These are phyloP conservation scores for Conidiobolus incongruus DNA, from an alignment of 371 early-diverging fungal genomes.

Conservation along the genomic window DNA sequence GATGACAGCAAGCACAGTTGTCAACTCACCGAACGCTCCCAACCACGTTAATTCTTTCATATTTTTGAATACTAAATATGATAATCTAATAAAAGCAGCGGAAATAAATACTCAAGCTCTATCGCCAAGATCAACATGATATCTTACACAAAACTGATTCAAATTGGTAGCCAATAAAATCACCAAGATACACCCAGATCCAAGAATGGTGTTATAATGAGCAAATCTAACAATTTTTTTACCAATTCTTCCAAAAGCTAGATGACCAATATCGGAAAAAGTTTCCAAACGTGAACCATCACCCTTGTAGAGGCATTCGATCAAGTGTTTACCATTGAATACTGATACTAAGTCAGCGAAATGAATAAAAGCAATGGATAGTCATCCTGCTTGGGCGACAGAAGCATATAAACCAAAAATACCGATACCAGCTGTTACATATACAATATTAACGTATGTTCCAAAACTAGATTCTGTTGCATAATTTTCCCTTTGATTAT, in stretches of 20 bases:
- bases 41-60: constrained; percentile 6
- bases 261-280: constrained; percentile 29
- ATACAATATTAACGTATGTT: constrained; percentile 3
- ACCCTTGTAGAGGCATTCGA: constrained; percentile 42
- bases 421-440: constrained; percentile 7
- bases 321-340: constrained; percentile 4
- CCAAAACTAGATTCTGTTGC: constrained; percentile 1
- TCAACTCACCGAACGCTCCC: constrained; percentile 17
- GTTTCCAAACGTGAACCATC: constrained; percentile 14
- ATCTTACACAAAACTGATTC: constrained; percentile 5
- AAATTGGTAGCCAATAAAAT: constrained; percentile 44
- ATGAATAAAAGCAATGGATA: constrained; percentile 1
- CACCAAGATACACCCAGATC: constrained; percentile 55
- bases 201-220: constrained; percentile 35
- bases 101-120: constrained; percentile 3
- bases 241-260: constrained; percentile 35
- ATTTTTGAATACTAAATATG: too few species aligned
- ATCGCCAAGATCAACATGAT: constrained; percentile 5
- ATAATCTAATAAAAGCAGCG: constrained; percentile 2
- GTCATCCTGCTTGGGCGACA: constrained; percentile 7
- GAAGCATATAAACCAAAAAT: constrained; percentile 7
- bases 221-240: constrained; percentile 30
- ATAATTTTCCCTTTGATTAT: not conserved
- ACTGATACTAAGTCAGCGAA: not conserved
- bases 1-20: constrained; percentile 21